Base-by-base conservation (phyloP, 257 asterid species). In the Coffea canephora region DNA sequence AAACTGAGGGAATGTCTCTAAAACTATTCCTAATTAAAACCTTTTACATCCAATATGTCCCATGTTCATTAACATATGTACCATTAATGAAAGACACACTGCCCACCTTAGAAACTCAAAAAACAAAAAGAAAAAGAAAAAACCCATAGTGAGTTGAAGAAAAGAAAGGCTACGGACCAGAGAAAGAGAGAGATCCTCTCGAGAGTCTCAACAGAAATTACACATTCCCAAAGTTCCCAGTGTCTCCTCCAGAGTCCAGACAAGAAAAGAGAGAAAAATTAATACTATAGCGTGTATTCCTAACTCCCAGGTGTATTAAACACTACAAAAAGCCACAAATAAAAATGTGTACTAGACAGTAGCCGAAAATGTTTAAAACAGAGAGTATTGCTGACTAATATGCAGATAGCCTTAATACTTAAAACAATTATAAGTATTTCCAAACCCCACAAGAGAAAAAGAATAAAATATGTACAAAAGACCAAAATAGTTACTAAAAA, bases 151-250 rank as follows among this genome's bases (percentile, higher is more conserved):
- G 18, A 16, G 52, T 15, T 65, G 50, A 82, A 41, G 57, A 69
- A 21, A 18, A 16, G 21, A n/a, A 57, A 21, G 21, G 61, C 21
- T 2, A 15, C 21, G 13, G 59, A 52, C 2, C 49, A 61, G 73
- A 78, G 86, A 79, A 67, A 86, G 41, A 81, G 14, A 19, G 65
- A 71, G 46, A 80, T 55, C 80, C 75, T 72, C 83, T 80, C 78
- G 78, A 79, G 78, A 77, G 70, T 77, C 75, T 74, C 73, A 79
- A 78, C 78, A 77, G 79, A 84, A 74, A 81, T 87, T 85, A 77
- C 86, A 84, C 86, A 84, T 86, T 89, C 87, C 90, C 91, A 80
- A 90, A 57, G 72, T 55, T 78, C 82, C 68, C 85, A 82, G 82
- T 81, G 84, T 54, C 76, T 75, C 78, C 59, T 65, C 27, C 69